Evolutionary conservation across 2,329 filamentous ascomycete genomes (phyloP).

Genomic region (Cladosporium sp.): DNA sequence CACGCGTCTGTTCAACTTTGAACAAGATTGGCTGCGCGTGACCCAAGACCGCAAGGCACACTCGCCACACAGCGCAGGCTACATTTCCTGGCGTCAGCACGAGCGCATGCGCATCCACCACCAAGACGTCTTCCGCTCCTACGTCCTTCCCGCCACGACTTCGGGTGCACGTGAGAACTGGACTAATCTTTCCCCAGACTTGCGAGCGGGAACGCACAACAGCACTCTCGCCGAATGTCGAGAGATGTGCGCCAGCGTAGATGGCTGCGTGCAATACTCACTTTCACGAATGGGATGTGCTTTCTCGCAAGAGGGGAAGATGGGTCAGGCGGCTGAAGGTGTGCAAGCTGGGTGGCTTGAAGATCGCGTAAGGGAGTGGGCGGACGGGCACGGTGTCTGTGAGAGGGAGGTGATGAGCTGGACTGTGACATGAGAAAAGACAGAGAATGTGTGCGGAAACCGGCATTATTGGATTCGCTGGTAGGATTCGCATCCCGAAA

Average conservation of each 20-base stretch:
- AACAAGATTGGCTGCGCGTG: constrained; percentile 16
- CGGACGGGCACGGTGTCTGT: constrained; percentile 2
- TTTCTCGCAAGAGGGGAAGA: constrained; percentile 15
- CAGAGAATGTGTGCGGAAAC: no score
- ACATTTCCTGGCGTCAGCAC: background rate
- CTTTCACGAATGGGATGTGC: constrained; percentile 20
- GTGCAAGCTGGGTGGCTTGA: constrained; percentile 24
- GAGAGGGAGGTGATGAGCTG: constrained; percentile 3
- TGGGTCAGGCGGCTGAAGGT: constrained; percentile 17
- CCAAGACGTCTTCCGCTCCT: constrained; percentile 27
- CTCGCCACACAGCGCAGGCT: no score
- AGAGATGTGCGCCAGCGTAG: constrained; percentile 18
- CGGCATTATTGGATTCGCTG: no score
- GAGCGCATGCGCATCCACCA: constrained; percentile 20
- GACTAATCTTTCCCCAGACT: constrained; percentile 24
- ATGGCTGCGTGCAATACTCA: constrained; percentile 25
- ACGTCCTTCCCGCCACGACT: constrained; percentile 23
- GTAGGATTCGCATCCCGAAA: no score
- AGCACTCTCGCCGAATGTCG: constrained; percentile 22
- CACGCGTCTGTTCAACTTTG: constrained; percentile 17
- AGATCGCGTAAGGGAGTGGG: constrained; percentile 19
- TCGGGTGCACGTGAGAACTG: constrained; percentile 18
- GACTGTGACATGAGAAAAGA: background rate
- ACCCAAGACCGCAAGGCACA: background rate
- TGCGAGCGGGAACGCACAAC: constrained; percentile 15